Percentiles rank a stretch among this genome's conserved stretches.
Conservation (phyloP, 1,139 yeast genomes). For the Pichia sp. region DNA sequence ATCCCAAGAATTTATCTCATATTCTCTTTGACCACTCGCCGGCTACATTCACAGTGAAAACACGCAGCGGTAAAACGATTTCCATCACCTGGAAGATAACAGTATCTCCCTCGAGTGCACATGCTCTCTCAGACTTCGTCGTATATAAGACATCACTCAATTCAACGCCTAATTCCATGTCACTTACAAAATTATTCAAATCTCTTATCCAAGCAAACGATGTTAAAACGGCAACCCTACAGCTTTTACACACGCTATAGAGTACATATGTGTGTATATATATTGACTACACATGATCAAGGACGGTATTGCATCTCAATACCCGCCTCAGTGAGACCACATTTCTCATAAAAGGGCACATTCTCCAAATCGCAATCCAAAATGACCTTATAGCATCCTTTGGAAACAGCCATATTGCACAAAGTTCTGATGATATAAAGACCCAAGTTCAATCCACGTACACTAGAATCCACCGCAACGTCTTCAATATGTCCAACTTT, state of each 20-base stretch:
- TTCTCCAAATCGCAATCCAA: slow-evolving; percentile 83
- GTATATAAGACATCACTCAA: background rate
- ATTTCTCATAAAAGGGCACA: slow-evolving; percentile 81
- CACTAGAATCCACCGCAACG: slow-evolving; percentile 67
- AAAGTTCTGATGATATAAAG: slow-evolving; percentile 55
- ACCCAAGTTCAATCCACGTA: slow-evolving; percentile 85
- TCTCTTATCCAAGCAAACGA: slow-evolving; percentile 4
- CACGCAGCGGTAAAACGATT: no score
- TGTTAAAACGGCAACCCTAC: slow-evolving; percentile 8
- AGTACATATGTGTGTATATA: background rate
- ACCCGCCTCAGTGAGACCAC: slow-evolving; percentile 64
- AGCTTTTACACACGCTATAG: slow-evolving; percentile 5
- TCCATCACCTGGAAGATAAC: no score
- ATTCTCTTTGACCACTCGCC: slow-evolving; percentile 9
- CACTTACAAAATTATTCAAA: slow-evolving; percentile 5
- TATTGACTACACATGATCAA: slow-evolving; percentile 3
- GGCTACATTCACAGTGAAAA: no score
- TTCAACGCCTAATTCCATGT: no score
- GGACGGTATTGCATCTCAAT: slow-evolving; percentile 53
- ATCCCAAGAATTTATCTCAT: no score
- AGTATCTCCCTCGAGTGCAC: no score
- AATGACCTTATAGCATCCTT: slow-evolving; percentile 82
- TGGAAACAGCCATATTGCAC: slow-evolving; percentile 47
- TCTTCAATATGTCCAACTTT: slow-evolving; percentile 93
- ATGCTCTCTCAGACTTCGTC: no score